phyloP scores from a whole-genome alignment of 371 early-diverging fungal genomes.

The Rhizomucor pusillus region DNA sequence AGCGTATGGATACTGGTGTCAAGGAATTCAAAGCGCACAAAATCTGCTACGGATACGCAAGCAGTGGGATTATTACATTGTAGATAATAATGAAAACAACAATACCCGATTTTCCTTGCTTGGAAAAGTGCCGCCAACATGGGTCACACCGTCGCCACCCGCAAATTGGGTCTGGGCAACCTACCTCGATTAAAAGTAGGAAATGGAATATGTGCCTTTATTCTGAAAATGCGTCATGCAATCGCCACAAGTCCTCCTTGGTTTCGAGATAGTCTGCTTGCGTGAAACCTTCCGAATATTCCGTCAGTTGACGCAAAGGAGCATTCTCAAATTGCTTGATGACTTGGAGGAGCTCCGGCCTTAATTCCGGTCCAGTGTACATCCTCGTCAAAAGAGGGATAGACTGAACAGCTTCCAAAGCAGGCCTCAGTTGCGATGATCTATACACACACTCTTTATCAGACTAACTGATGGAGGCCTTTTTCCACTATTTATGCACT shows the following conservation, averaged over 20 bases:
- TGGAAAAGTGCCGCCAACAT: constrained; percentile 42
- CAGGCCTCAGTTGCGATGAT: too few relatives aligned
- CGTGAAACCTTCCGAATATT: constrained; percentile 43
- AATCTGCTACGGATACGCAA: constrained; percentile 23
- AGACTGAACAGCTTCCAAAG: too few relatives aligned
- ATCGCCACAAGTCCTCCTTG: constrained; percentile 45
- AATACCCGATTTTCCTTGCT: too few relatives aligned
- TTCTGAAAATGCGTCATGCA: constrained; percentile 51
- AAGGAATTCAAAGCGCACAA: constrained; percentile 27
- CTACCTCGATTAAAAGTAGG: constrained; percentile 8
- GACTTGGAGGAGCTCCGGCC: constrained; percentile 32
- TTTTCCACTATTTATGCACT: too few relatives aligned
- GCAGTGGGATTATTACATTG: constrained; percentile 39
- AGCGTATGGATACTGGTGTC: constrained; percentile 41
- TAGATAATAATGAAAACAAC: neutral
- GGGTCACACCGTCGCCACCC: constrained; percentile 39
- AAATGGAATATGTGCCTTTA: too few relatives aligned
- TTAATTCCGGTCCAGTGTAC: constrained; percentile 35
- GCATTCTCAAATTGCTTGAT: constrained; percentile 28
- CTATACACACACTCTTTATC: too few relatives aligned
- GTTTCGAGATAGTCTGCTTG: constrained; percentile 46
- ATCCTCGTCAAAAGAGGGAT: constrained; percentile 43
- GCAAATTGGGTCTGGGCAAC: constrained; percentile 45
- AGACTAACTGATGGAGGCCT: too few relatives aligned
- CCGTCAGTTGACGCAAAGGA: constrained; percentile 36